phyloP scores from a whole-genome alignment of 2,329 filamentous ascomycete genomes.

The Aschersonia sp. region DNA sequence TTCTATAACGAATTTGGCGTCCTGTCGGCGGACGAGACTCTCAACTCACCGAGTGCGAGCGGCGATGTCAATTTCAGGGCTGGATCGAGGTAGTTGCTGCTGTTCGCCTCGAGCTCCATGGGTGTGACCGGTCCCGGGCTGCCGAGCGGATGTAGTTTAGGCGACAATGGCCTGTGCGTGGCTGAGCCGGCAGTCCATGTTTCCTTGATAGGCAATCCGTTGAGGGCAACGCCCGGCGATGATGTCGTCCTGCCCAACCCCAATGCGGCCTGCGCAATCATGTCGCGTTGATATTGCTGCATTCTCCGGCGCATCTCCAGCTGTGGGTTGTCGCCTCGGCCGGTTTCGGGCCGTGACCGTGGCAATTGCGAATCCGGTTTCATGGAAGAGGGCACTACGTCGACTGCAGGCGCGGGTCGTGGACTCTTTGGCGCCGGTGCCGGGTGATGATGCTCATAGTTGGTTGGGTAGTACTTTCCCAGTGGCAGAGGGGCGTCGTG shows the following conservation, averaged over 20 bases:
- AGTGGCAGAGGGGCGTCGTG: constrained; percentile 33
- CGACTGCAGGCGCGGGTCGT: constrained; percentile 3
- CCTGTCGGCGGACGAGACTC: not conserved
- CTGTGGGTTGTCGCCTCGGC: constrained; percentile 9
- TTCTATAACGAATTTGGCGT: too few species aligned
- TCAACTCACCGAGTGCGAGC: not conserved
- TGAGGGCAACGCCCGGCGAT: constrained; percentile 16
- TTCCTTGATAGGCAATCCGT: constrained; percentile 20
- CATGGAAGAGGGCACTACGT: constrained; percentile 14
- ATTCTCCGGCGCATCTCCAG: constrained; percentile 35
- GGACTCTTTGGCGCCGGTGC: not conserved
- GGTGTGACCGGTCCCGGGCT: constrained; percentile 48
- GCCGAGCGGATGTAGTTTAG: constrained; percentile 35
- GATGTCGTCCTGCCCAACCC: constrained; percentile 18
- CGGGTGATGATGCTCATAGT: constrained; percentile 31
- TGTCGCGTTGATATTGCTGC: constrained; percentile 45
- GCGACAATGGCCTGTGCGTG: constrained; percentile 31
- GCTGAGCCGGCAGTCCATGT: constrained; percentile 22
- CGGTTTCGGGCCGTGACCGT: not conserved
- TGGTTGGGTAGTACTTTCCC: constrained; percentile 50
- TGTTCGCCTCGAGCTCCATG: constrained; percentile 34
- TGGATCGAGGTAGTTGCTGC: constrained; percentile 22
- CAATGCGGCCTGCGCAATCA: constrained; percentile 41
- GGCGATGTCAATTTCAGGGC: not conserved
- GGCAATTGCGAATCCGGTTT: constrained; percentile 22